phyloP scores from a whole-genome alignment of 1,284 basidiomycete species.

The Acaromyces ingoldii region DNA sequence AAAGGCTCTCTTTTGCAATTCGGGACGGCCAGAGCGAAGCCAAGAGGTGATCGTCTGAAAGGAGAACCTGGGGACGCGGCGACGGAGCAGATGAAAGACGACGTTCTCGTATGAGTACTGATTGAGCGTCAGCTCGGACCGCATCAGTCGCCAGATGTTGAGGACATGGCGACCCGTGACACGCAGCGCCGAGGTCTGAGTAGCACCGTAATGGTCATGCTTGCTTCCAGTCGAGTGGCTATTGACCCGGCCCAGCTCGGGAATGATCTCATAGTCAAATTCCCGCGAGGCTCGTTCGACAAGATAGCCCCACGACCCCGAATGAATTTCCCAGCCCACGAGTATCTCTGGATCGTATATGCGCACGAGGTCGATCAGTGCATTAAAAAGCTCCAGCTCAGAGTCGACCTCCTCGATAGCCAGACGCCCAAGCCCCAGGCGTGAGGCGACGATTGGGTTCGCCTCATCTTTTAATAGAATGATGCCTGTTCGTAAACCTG shows the following conservation, averaged over 20 bases:
- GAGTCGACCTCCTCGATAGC: slow-evolving; percentile 60
- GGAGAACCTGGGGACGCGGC: slow-evolving; percentile 66
- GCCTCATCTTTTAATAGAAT: slow-evolving; percentile 21
- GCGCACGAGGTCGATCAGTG: slow-evolving; percentile 68
- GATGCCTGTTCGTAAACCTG: slow-evolving; percentile 31
- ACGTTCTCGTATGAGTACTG: slow-evolving; percentile 88
- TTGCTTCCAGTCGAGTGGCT: slow-evolving; percentile 35
- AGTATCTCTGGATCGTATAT: slow-evolving; percentile 85
- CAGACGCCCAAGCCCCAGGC: slow-evolving; percentile 31
- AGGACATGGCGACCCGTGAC: slow-evolving; percentile 83
- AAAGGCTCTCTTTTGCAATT: slow-evolving; percentile 18
- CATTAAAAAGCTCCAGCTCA: slow-evolving; percentile 80
- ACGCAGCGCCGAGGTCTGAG: slow-evolving; percentile 75
- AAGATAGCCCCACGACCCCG: slow-evolving; percentile 84
- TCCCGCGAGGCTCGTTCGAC: slow-evolving; percentile 61
- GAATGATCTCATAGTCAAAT: slow-evolving; percentile 46
- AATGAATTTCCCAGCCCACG: slow-evolving; percentile 86
- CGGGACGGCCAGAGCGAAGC: slow-evolving; percentile 56
- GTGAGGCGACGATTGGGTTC: slow-evolving; percentile 4
- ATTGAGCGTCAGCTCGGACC: slow-evolving; percentile 72
- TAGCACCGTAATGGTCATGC: slow-evolving; percentile 62
- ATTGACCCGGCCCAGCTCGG: slow-evolving; percentile 51
- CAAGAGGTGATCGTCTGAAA: slow-evolving; percentile 66
- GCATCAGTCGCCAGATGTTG: slow-evolving; percentile 88
- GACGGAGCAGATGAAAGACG: slow-evolving; percentile 55